Percentiles rank a stretch among this genome's conserved stretches.
Evolutionary conservation across 345 rosid genomes (phyloP).

Genomic region (Populus tremula): DNA sequence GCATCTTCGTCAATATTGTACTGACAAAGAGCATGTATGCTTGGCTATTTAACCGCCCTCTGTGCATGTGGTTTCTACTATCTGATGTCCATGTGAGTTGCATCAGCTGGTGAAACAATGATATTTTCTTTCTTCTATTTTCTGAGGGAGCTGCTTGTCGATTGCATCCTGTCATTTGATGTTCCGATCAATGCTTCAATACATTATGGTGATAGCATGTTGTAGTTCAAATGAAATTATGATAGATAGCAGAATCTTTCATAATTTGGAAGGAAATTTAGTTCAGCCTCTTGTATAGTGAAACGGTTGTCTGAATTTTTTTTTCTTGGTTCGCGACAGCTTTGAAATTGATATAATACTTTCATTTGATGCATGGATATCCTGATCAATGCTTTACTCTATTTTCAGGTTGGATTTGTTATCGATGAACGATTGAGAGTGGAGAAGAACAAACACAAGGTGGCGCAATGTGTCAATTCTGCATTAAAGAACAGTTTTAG

Average conservation of each 20-base stretch:
- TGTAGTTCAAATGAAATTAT: not conserved
- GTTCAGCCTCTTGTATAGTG: not conserved
- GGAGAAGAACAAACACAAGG: slow-evolving; percentile 85
- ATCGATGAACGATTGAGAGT: slow-evolving; percentile 76
- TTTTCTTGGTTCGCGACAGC: not conserved
- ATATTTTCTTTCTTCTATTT: not conserved
- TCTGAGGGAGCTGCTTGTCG: not conserved
- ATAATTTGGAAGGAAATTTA: not conserved
- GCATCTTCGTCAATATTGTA: too few relatives aligned
- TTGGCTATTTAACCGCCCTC: not conserved
- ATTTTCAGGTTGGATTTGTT: slow-evolving; percentile 73
- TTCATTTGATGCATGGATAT: not conserved
- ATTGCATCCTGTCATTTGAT: not conserved
- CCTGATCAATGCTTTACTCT: slow-evolving; percentile 1
- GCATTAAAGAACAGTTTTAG: not conserved
- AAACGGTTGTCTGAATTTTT: not conserved
- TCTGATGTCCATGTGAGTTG: not conserved
- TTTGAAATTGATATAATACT: not conserved
- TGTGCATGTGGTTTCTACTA: not conserved
- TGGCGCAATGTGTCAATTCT: slow-evolving; percentile 15
- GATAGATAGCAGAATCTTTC: not conserved
- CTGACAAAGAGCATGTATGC: too few relatives aligned
- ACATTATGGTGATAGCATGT: not conserved
- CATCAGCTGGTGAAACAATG: not conserved
- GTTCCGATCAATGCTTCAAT: not conserved